Percentiles rank a stretch among this genome's conserved stretches.
phyloP scores from a whole-genome alignment of 345 rosid species.

The Pseudoturritis turrita region DNA sequence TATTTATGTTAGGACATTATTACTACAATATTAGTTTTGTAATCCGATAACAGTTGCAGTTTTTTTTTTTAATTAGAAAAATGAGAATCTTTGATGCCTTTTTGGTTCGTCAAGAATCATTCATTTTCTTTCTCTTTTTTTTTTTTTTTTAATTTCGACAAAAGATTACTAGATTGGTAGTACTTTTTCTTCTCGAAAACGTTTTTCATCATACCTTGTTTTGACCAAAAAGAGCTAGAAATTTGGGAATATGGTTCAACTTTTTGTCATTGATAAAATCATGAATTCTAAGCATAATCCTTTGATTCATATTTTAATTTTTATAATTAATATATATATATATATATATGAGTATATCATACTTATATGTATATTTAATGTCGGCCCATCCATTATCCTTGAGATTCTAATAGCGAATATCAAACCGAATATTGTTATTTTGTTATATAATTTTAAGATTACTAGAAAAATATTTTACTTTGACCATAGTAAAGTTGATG shows the following conservation, averaged over 20 bases:
- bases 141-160: not conserved
- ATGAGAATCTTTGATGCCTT: constrained; percentile 3
- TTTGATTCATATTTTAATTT: not conserved
- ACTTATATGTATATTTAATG: not conserved
- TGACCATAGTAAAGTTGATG: constrained; percentile 30
- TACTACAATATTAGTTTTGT: not conserved
- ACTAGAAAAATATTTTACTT: not conserved
- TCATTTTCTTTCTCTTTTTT: not conserved
- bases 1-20: not conserved
- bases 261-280: not conserved
- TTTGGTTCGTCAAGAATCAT: constrained; percentile 12
- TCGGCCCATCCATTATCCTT: not conserved
- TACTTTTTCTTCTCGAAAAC: constrained; percentile 14
- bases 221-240: constrained; percentile 13
- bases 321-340: not conserved
- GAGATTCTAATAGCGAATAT: not conserved
- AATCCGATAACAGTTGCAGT: not conserved
- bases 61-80: no score
- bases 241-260: constrained; percentile 1
- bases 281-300: not conserved
- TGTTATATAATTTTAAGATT: not conserved
- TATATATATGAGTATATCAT: not conserved
- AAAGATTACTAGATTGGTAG: not conserved
- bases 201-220: constrained; percentile 10
- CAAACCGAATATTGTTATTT: not conserved